Percentiles rank a stretch among this genome's conserved stretches.
These are phyloP conservation scores for Achlya hypogyna DNA, from an alignment of 352 stramenopile species.

Conservation along the genomic window DNA sequence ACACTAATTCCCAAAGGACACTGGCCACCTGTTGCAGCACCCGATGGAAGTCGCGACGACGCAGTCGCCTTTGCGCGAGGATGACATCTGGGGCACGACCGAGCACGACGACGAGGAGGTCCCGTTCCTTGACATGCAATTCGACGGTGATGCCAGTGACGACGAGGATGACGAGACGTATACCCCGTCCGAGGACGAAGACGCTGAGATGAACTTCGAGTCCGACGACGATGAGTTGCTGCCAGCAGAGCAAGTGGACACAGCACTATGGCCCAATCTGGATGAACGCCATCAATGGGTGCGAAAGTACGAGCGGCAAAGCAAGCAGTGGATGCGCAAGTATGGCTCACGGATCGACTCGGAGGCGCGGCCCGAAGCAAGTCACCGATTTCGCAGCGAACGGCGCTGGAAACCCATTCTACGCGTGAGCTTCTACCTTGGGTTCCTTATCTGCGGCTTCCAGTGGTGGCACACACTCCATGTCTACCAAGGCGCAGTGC, in stretches of 20 bases:
- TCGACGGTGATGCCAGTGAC: neutral
- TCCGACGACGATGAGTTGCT: conserved; percentile 10
- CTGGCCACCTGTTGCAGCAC: too few species aligned
- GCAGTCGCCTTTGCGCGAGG: too few species aligned
- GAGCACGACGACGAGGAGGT: neutral
- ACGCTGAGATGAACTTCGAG: neutral
- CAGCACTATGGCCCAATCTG: neutral
- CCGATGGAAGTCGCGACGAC: too few species aligned
- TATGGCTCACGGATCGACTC: conserved; percentile 18
- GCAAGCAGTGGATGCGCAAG: conserved; percentile 7
- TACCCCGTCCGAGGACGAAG: neutral
- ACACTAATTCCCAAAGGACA: neutral
- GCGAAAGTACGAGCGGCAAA: neutral
- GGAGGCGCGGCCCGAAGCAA: conserved; percentile 7
- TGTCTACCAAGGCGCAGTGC: neutral
- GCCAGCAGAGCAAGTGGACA: neutral
- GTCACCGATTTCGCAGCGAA: neutral
- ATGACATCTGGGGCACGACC: neutral
- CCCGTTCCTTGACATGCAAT: neutral
- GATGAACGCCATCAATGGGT: conserved; percentile 3
- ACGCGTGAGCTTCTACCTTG: neutral
- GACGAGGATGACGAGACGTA: neutral
- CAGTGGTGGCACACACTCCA: conserved; percentile 12
- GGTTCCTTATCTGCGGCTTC: neutral
- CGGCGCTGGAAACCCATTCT: neutral